phyloP scores from a whole-genome alignment of 1,284 basidiomycete species.

The Thecaphora thlaspeos region DNA sequence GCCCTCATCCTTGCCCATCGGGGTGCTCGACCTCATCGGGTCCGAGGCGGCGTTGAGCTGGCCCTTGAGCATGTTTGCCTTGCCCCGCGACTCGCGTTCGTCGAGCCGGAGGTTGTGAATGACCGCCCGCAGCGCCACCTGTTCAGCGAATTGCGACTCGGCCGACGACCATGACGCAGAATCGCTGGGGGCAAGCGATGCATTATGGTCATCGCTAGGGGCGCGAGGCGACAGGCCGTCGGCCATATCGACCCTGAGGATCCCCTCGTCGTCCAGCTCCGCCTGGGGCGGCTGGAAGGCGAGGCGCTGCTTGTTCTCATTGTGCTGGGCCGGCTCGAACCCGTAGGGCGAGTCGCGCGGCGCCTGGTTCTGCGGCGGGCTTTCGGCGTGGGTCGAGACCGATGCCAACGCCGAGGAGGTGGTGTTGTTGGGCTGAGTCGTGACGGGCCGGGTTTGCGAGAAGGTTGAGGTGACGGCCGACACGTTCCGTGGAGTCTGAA shows the following conservation, averaged over 20 bases:
- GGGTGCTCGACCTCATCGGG: conserved; percentile 32
- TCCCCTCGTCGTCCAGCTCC: conserved; percentile 32
- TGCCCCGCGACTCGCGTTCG: conserved; percentile 34
- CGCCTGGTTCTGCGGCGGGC: too few species aligned
- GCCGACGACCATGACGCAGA: conserved; percentile 42
- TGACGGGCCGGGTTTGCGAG: not conserved
- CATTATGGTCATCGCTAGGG: conserved; percentile 19
- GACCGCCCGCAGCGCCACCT: conserved; percentile 57
- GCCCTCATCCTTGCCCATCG: too few species aligned
- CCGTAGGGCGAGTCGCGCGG: too few species aligned
- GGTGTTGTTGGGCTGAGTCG: not conserved
- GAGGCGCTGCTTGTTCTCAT: too few species aligned
- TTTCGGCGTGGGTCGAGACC: too few species aligned
- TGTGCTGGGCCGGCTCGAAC: too few species aligned
- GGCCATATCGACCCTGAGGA: conserved; percentile 33
- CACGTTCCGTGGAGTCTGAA: not conserved
- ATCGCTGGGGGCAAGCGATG: conserved; percentile 29
- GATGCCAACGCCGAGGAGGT: too few species aligned
- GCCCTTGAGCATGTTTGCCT: conserved; percentile 35
- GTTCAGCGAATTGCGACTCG: conserved; percentile 53
- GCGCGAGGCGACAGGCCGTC: conserved; percentile 5
- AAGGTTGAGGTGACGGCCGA: not conserved
- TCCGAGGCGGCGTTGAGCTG: conserved; percentile 29
- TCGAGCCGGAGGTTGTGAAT: conserved; percentile 53
- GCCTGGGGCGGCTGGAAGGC: not conserved